These are phyloP conservation scores for Echium plantagineum DNA, from an alignment of 257 asterid genomes.

Conservation along the genomic window DNA sequence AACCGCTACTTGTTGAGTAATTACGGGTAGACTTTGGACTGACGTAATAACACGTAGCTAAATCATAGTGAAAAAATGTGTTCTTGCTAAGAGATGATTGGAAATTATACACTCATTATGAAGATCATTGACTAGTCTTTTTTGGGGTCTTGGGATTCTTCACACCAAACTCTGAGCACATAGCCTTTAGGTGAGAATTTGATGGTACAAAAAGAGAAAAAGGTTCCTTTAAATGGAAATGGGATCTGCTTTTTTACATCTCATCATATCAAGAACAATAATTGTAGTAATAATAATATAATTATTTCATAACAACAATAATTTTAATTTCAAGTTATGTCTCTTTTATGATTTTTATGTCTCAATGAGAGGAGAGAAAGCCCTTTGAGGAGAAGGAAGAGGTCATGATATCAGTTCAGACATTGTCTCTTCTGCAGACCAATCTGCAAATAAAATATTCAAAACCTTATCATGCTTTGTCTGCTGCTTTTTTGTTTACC, in stretches of 20 bases:
- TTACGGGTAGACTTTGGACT: too few relatives aligned
- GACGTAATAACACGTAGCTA: too few relatives aligned
- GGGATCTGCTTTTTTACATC: slow-evolving; percentile 33
- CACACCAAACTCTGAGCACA: slow-evolving; percentile 16
- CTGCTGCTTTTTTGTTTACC: neutral
- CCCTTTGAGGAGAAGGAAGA: slow-evolving; percentile 9
- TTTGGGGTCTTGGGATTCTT: slow-evolving; percentile 16
- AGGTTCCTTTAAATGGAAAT: slow-evolving; percentile 38
- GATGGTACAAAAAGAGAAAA: slow-evolving; percentile 10
- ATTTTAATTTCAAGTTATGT: slow-evolving; percentile 3
- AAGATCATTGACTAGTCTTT: slow-evolving; percentile 19
- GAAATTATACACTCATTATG: slow-evolving; percentile 8
- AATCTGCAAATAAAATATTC: slow-evolving; percentile 18
- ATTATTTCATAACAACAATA: neutral
- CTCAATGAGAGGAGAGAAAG: slow-evolving; percentile 2
- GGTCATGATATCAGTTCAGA: slow-evolving; percentile 59
- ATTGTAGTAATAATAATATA: slow-evolving; percentile 7
- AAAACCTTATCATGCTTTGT: slow-evolving; percentile 4
- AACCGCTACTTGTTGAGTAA: too few relatives aligned
- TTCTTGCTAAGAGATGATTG: neutral
- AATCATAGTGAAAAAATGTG: too few relatives aligned
- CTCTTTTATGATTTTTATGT: slow-evolving; percentile 5
- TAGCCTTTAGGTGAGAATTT: slow-evolving; percentile 16
- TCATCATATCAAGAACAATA: slow-evolving; percentile 18
- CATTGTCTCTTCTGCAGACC: slow-evolving; percentile 54